A percentile compares a stretch with the other conserved stretches of the same genome.
Conservation (phyloP, 2,329 filamentous ascomycete genomes). For the Blastomyces gilchristii region DNA sequence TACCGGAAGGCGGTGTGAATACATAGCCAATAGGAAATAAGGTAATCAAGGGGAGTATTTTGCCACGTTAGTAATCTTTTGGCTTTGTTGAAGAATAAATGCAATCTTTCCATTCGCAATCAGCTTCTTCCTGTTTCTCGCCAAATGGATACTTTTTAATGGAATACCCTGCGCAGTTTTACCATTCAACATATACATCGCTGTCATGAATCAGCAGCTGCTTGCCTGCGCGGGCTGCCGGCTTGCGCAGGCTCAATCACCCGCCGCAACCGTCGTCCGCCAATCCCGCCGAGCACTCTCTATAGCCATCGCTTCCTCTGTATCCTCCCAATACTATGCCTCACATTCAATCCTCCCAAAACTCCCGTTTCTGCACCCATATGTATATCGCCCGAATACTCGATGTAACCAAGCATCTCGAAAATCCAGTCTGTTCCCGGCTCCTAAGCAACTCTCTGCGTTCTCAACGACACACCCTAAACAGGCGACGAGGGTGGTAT, state of each 20-base stretch:
- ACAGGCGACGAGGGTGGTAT: slow-evolving; percentile 35
- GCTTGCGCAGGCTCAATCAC: slow-evolving; percentile 17
- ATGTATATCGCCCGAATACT: slow-evolving; percentile 15
- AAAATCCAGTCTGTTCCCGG: not conserved
- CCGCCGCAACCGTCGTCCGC: slow-evolving; percentile 11
- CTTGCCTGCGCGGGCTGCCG: slow-evolving; percentile 21
- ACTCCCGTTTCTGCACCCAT: slow-evolving; percentile 14
- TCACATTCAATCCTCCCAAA: slow-evolving; percentile 5
- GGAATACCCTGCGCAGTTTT: not conserved
- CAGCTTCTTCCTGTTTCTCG: not conserved
- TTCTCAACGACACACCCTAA: slow-evolving; percentile 29
- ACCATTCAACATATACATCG: not conserved
- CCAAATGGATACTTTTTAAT: not conserved
- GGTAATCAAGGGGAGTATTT: not conserved
- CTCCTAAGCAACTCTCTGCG: slow-evolving; percentile 17
- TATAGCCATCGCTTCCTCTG: slow-evolving; percentile 23
- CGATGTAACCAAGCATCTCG: slow-evolving; percentile 5
- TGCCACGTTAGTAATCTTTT: slow-evolving; percentile 5
- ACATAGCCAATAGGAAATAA: not conserved
- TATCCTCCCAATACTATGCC: slow-evolving; percentile 21
- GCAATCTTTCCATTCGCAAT: not conserved
- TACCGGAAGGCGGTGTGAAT: not conserved
- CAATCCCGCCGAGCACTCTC: slow-evolving; percentile 16
- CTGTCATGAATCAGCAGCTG: slow-evolving; percentile 24
- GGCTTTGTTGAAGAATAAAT: not conserved